A percentile compares a stretch with the other conserved stretches of the same genome.
phyloP scores from a whole-genome alignment of 352 stramenopile species.

The Plasmopara viticola region DNA sequence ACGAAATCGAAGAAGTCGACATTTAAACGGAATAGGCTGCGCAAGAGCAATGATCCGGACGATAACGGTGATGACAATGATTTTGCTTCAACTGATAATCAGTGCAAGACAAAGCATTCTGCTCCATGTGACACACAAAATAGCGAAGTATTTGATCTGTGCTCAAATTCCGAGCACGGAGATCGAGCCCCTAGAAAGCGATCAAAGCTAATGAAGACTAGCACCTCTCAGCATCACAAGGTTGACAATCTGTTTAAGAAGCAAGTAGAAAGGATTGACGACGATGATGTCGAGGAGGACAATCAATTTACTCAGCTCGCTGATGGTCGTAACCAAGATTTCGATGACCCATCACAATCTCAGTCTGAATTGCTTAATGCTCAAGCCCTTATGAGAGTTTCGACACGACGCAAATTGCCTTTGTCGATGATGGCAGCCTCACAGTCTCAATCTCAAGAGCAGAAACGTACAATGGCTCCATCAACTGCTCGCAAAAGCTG shows the following conservation, averaged over 20 bases:
- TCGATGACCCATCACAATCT: conserved; percentile 23
- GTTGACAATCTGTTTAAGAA: conserved; percentile 55
- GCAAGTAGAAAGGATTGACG: conserved; percentile 18
- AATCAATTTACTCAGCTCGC: conserved; percentile 56
- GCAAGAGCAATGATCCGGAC: conserved; percentile 29
- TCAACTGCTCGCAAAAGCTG: conserved; percentile 52
- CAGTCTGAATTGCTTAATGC: conserved; percentile 41
- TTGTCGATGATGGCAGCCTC: conserved; percentile 62
- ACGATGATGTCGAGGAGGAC: conserved; percentile 70
- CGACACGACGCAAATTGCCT: conserved; percentile 57
- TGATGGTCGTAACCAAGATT: conserved; percentile 9
- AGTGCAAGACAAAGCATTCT: conserved; percentile 14
- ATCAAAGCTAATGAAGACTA: conserved; percentile 19
- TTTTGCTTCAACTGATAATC: conserved; percentile 9
- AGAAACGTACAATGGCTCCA: conserved; percentile 11
- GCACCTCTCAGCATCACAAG: conserved; percentile 40
- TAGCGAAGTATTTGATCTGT: conserved; percentile 41
- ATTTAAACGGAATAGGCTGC: conserved; percentile 34
- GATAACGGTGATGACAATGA: conserved; percentile 29
- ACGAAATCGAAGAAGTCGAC: conserved; percentile 16
- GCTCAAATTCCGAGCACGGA: conserved; percentile 38
- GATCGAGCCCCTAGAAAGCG: conserved; percentile 15
- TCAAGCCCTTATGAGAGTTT: conserved; percentile 13
- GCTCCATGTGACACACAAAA: conserved; percentile 10
- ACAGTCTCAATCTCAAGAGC: conserved; percentile 35